These are phyloP conservation scores for Chrysanthemum makinoi DNA, from an alignment of 129 eudicot species.

Conservation along the genomic window DNA sequence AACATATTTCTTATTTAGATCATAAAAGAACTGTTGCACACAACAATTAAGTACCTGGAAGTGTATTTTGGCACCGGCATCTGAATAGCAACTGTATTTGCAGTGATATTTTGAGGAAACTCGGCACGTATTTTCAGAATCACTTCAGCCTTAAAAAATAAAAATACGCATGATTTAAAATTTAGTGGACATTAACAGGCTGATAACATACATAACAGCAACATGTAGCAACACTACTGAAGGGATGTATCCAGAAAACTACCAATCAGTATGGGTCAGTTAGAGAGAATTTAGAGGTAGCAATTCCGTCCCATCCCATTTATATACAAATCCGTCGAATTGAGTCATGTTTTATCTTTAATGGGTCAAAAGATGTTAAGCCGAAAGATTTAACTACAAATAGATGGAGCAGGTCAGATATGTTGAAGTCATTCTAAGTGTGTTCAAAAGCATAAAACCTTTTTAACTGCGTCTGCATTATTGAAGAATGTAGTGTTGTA, in stretches of 20 bases:
- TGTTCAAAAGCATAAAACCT: not conserved
- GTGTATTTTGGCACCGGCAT: conserved; percentile 89
- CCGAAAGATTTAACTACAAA: not conserved
- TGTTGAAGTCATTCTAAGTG: not conserved
- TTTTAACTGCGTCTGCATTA: not conserved
- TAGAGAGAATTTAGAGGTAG: conserved; percentile 6
- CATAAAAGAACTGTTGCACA: not conserved
- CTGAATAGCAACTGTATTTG: conserved; percentile 79
- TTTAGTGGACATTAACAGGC: not conserved
- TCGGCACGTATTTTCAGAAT: conserved; percentile 80
- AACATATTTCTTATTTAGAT: not conserved
- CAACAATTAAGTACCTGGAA: conserved; percentile 52
- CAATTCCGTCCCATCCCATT: not conserved
- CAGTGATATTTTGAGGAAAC: conserved; percentile 72
- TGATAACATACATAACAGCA: conserved; percentile 13
- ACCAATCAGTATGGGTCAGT: conserved; percentile 16
- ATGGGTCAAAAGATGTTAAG: not conserved
- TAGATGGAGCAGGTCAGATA: not conserved
- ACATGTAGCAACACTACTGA: conserved; percentile 14
- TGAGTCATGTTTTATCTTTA: conserved; percentile 7
- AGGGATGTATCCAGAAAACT: conserved; percentile 2
- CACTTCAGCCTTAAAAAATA: conserved; percentile 65
- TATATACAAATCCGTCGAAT: not conserved
- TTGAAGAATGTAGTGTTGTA: not conserved
- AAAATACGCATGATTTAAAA: not conserved